Conservation (phyloP, 2,329 filamentous ascomycete species). For the Pseudocercospora vitis region DNA sequence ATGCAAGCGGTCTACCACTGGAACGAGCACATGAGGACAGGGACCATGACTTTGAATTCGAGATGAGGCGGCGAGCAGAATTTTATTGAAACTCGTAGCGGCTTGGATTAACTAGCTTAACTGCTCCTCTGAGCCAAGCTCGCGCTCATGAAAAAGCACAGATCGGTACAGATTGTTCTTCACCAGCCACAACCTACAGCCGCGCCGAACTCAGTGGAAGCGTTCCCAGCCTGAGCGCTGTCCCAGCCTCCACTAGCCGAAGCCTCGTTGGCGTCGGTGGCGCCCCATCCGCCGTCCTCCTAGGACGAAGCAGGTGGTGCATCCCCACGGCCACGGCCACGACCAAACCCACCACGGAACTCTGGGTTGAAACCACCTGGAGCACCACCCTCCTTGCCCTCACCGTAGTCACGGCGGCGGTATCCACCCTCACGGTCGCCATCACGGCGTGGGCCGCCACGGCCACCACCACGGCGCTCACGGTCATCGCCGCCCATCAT, state of each 20-base stretch:
- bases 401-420: slow-evolving; percentile 53
- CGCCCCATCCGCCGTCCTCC: slow-evolving; percentile 25
- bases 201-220: neutral
- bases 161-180: neutral
- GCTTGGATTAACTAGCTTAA: slow-evolving; percentile 24
- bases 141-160: slow-evolving; percentile 7
- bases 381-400: slow-evolving; percentile 82
- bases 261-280: slow-evolving; percentile 11
- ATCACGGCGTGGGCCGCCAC: slow-evolving; percentile 71
- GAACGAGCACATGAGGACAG: too few relatives aligned
- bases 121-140: slow-evolving; percentile 10
- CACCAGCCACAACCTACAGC: neutral
- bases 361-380: slow-evolving; percentile 88
- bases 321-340: slow-evolving; percentile 78
- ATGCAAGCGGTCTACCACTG: too few relatives aligned
- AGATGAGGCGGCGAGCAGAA: neutral
- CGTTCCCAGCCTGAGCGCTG: slow-evolving; percentile 2
- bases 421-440: slow-evolving; percentile 70
- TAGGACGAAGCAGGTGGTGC: slow-evolving; percentile 53
- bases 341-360: slow-evolving; percentile 63
- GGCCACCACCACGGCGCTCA: slow-evolving; percentile 76
- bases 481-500: slow-evolving; percentile 82
- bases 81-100: neutral
- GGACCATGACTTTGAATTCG: too few relatives aligned
- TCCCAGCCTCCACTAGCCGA: slow-evolving; percentile 5